phyloP scores from a whole-genome alignment of 2,329 filamentous ascomycete genomes.

The Pleurostoma richardsiae region DNA sequence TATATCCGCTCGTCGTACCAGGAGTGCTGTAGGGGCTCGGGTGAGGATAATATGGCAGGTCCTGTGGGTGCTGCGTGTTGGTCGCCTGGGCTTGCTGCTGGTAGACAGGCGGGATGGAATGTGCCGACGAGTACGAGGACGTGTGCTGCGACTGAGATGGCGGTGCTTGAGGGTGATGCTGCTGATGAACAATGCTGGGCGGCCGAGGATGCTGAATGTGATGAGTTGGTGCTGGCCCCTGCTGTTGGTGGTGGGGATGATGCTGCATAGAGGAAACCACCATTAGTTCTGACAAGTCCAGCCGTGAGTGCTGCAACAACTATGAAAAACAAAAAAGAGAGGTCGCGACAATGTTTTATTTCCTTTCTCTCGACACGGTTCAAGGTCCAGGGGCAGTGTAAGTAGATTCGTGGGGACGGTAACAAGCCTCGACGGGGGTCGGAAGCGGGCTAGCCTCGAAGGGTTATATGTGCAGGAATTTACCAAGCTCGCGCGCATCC shows the following conservation, averaged over 20 bases:
- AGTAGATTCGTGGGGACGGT: constrained; percentile 16
- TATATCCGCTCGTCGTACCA: constrained; percentile 77
- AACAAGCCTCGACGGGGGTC: constrained; percentile 41
- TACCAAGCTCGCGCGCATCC: background rate
- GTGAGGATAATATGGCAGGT: constrained; percentile 73
- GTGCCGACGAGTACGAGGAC: constrained; percentile 62
- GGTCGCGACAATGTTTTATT: constrained; percentile 35
- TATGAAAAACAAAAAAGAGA: constrained; percentile 28
- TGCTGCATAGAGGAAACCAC: constrained; percentile 64
- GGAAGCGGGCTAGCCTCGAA: constrained; percentile 41
- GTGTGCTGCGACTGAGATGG: constrained; percentile 55
- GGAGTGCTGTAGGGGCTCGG: constrained; percentile 79
- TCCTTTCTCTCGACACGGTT: constrained; percentile 38
- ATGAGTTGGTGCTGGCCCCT: constrained; percentile 60
- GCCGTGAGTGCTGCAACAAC: constrained; percentile 24
- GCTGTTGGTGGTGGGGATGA: constrained; percentile 68
- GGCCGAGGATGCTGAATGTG: constrained; percentile 68
- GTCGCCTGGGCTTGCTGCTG: constrained; percentile 59
- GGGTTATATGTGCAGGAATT: constrained; percentile 9
- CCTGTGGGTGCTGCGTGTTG: constrained; percentile 58
- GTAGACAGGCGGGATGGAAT: constrained; percentile 63
- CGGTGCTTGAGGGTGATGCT: constrained; percentile 62
- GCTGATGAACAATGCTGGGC: constrained; percentile 68
- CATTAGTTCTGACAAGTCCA: constrained; percentile 41
- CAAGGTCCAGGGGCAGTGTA: constrained; percentile 36